A percentile compares a stretch with the other conserved stretches of the same genome.
phyloP scores from a whole-genome alignment of 352 stramenopile species.

The Phytophthora quininea region DNA sequence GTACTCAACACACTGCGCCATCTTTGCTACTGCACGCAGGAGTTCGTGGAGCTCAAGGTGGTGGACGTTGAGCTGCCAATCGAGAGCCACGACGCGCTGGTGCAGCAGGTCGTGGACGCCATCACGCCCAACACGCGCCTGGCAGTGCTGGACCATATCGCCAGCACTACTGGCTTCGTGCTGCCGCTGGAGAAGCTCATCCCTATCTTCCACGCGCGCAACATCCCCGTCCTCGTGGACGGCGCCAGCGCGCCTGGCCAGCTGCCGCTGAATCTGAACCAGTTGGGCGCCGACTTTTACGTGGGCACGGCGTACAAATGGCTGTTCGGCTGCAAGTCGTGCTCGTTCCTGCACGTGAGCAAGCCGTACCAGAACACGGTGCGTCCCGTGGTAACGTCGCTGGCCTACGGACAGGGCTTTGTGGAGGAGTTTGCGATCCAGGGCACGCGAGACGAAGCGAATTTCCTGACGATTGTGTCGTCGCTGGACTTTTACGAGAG shows the following conservation, averaged over 20 bases:
- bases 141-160: conserved; percentile 86
- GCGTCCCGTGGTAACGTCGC: conserved; percentile 79
- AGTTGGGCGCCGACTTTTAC: conserved; percentile 82
- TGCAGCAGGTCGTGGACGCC: conserved; percentile 70
- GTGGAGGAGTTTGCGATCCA: conserved; percentile 88
- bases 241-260: conserved; percentile 80
- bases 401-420: conserved; percentile 82
- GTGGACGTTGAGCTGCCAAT: conserved; percentile 81
- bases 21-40: conserved; percentile 87
- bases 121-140: conserved; percentile 87
- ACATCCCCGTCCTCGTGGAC: conserved; percentile 83
- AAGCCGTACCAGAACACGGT: conserved; percentile 81
- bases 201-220: conserved; percentile 74
- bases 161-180: conserved; percentile 76
- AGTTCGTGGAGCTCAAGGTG: conserved; percentile 89
- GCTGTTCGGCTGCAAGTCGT: conserved; percentile 88
- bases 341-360: conserved; percentile 84
- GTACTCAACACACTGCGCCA: conserved; percentile 86
- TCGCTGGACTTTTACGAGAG: conserved; percentile 87
- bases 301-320: conserved; percentile 87
- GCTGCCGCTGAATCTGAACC: conserved; percentile 68
- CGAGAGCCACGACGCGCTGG: conserved; percentile 67
- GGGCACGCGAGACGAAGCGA: conserved; percentile 82
- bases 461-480: conserved; percentile 84
- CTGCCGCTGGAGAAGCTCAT: conserved; percentile 86